Conservation (phyloP, 2,329 filamentous ascomycete genomes). For the Pyricularia grisea region DNA sequence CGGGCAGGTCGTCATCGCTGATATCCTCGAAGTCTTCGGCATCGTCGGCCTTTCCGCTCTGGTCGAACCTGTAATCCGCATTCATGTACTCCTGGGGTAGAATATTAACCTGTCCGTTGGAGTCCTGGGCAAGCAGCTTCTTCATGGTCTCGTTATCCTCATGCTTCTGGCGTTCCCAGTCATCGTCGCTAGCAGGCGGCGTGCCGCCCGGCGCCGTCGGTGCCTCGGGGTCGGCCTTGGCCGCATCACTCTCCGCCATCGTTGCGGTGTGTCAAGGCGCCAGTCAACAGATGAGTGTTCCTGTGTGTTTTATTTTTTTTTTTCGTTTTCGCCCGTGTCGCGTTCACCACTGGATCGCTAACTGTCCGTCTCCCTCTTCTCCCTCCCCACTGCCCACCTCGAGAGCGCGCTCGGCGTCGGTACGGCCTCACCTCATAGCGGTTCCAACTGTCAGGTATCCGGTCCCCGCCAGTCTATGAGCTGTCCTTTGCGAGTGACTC, state of each 20-base stretch:
- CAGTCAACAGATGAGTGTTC: background rate
- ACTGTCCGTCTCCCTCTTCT: background rate
- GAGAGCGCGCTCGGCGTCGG: conserved; percentile 2
- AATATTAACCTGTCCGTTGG: background rate
- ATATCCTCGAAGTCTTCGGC: conserved; percentile 85
- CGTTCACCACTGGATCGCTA: background rate
- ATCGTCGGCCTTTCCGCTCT: conserved; percentile 79
- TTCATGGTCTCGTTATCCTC: conserved; percentile 1
- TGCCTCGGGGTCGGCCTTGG: background rate
- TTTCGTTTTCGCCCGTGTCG: background rate
- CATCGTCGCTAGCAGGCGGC: background rate
- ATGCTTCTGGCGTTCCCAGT: background rate
- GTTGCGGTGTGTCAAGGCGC: background rate
- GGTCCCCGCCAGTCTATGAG: background rate
- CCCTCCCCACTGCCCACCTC: background rate
- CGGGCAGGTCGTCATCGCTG: conserved; percentile 85
- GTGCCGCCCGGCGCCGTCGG: background rate
- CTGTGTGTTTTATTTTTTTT: background rate
- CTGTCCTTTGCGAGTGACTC: background rate
- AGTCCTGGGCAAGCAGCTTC: background rate
- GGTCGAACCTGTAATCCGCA: conserved; percentile 36
- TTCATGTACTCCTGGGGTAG: conserved; percentile 1
- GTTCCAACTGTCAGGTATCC: background rate
- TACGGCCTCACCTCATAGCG: conserved; percentile 3
- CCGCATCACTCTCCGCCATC: background rate